These are phyloP conservation scores for Phytophthora pisi DNA, from an alignment of 352 stramenopile species.

Conservation along the genomic window DNA sequence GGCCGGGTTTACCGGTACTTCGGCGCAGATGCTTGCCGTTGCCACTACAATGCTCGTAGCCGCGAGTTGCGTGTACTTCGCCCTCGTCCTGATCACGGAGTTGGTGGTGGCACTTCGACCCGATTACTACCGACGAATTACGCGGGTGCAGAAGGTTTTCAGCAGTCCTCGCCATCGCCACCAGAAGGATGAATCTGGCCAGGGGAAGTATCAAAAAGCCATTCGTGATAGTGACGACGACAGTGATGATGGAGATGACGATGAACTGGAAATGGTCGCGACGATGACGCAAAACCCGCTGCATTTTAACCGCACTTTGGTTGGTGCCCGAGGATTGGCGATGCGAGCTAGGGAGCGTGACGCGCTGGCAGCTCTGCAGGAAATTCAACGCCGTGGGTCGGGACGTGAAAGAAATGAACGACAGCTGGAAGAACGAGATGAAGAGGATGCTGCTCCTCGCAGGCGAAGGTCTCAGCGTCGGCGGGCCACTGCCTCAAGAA, in stretches of 20 bases:
- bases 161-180: slow-evolving; percentile 34
- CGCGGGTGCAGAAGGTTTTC: slow-evolving; percentile 66
- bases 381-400: slow-evolving; percentile 54
- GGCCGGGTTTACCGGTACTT: slow-evolving; percentile 51
- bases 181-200: slow-evolving; percentile 20
- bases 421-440: slow-evolving; percentile 16
- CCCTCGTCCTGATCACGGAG: slow-evolving; percentile 65
- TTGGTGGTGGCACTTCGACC: slow-evolving; percentile 65
- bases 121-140: slow-evolving; percentile 67
- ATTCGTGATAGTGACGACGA: slow-evolving; percentile 12
- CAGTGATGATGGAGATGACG: slow-evolving; percentile 47
- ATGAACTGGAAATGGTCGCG: slow-evolving; percentile 69
- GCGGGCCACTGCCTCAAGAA: neutral
- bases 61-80: slow-evolving; percentile 65
- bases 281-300: slow-evolving; percentile 73
- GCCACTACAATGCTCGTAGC: slow-evolving; percentile 64
- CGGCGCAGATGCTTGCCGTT: slow-evolving; percentile 53
- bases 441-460: slow-evolving; percentile 11
- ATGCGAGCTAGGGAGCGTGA: slow-evolving; percentile 53
- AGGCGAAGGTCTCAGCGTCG: slow-evolving; percentile 27
- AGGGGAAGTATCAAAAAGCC: slow-evolving; percentile 4
- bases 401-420: slow-evolving; percentile 25
- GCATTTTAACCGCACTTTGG: slow-evolving; percentile 54
- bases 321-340: slow-evolving; percentile 35
- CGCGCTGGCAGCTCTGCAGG: slow-evolving; percentile 54